Conservation (phyloP, 768 basidiomycete genomes). For the Suillus clintonianus region DNA sequence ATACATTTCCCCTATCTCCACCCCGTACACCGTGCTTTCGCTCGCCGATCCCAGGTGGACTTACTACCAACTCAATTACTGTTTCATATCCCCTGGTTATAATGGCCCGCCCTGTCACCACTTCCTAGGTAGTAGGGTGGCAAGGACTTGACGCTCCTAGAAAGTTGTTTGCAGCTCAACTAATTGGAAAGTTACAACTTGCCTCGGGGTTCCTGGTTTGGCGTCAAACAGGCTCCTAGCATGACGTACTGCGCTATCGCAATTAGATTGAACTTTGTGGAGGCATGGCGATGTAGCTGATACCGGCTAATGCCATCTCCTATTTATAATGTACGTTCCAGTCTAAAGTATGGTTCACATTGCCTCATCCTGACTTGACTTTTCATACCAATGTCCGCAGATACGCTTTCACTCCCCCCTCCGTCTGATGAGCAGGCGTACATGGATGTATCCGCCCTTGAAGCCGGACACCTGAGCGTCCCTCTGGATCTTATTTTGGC, state of each 20-base stretch:
- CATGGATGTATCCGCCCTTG: constrained; percentile 56
- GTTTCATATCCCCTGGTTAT: background rate
- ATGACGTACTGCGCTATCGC: background rate
- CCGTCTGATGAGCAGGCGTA: constrained; percentile 48
- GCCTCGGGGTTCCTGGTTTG: background rate
- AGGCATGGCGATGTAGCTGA: background rate
- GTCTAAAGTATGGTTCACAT: background rate
- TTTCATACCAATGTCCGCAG: background rate
- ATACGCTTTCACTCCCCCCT: constrained; percentile 33
- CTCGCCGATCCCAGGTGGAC: background rate
- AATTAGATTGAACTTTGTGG: background rate
- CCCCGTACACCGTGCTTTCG: background rate
- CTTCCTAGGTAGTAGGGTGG: background rate
- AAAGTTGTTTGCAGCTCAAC: background rate
- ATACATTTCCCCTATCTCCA: background rate
- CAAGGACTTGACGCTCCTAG: background rate
- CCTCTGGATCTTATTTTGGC: constrained; percentile 40
- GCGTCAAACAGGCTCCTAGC: background rate
- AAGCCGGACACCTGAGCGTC: constrained; percentile 47
- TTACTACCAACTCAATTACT: background rate
- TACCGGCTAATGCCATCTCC: background rate
- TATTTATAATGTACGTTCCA: background rate
- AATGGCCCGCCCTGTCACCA: background rate
- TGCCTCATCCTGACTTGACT: background rate
- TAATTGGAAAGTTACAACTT: background rate